Evolutionary conservation across 441 rosid species (phyloP), one percentile per base, ranked within the genome.

Genomic region (Populus hybrid): DNA sequence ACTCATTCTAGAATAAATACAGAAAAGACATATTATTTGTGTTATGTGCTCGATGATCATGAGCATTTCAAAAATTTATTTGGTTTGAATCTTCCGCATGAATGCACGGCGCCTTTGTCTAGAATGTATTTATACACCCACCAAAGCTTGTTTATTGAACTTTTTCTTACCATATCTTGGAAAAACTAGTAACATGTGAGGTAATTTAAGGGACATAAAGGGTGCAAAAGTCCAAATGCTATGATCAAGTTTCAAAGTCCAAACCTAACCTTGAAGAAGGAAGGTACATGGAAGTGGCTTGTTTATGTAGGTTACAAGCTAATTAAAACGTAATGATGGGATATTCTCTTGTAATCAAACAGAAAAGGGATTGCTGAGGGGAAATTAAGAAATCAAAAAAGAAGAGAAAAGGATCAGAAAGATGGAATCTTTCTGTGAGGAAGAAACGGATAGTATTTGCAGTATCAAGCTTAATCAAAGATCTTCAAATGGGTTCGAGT

Each of bases 401-500:
- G 50, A 38, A 38, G 50, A 11, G 14, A 59, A 59, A 59, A 9
- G 0, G 7, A 53, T 53, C 61, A 53, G 36, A 16, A 53, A 18
- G 61, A 53, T 16, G 61, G 14, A 14, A 18, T 57, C 9, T 57
- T 18, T 57, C 6, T 46, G 5, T 1, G 7, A 63, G 66, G 28
- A 10, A 61, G 24, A n/a, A n/a, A 61, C 11, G 21, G 23, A 3
- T 3, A 21, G 0, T 3, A 4, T 9, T 3, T 9, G 24, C 1
- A 63, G 66, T 23, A 63, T 23, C 7, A 9, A 9, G 28, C 12
- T 46, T 14, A 36, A 26, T 4, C 14, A 38, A 26, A 50, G 70
- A 59, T 71, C 69, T 79, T 77, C 24, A 69, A 69, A 70, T 69
- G 78, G 57, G 73, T 9, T 69, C 30, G 69, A 71, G 21, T 18